Conservation (phyloP, 352 stramenopile species). For the Phytopythium delawarense region DNA sequence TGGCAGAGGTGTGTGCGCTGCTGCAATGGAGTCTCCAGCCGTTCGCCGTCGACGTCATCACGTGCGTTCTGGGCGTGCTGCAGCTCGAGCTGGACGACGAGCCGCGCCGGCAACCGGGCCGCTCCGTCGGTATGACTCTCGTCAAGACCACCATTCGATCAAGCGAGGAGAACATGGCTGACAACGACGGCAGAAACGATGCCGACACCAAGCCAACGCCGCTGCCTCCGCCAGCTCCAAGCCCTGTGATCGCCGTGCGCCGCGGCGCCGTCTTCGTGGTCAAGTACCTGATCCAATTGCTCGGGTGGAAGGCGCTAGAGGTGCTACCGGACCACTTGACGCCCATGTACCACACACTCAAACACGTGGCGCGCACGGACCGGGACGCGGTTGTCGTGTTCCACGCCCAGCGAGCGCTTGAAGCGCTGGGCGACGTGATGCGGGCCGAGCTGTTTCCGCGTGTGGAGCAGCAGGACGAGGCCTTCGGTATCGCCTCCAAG, state of each 20-base stretch:
- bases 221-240: slow-evolving; percentile 8
- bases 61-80: slow-evolving; percentile 74
- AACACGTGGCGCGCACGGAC: slow-evolving; percentile 60
- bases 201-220: background rate
- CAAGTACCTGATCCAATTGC: slow-evolving; percentile 66
- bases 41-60: slow-evolving; percentile 73
- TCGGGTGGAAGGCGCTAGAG: slow-evolving; percentile 75
- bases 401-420: slow-evolving; percentile 53
- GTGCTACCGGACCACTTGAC: slow-evolving; percentile 68
- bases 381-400: slow-evolving; percentile 61
- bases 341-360: slow-evolving; percentile 73
- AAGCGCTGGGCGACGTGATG: slow-evolving; percentile 62
- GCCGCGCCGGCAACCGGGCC: background rate
- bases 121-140: background rate
- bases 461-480: slow-evolving; percentile 29
- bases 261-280: slow-evolving; percentile 76
- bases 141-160: background rate
- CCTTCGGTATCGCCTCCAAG: slow-evolving; percentile 30
- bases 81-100: slow-evolving; percentile 56
- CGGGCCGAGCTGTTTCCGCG: slow-evolving; percentile 63
- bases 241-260: slow-evolving; percentile 50
- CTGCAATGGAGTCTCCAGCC: slow-evolving; percentile 70
- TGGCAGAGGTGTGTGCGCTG: slow-evolving; percentile 76
- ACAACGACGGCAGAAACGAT: background rate
- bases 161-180: background rate